Evolutionary conservation across 306 rosid species (phyloP), one percentile per base, ranked within the genome.

Genomic region (Coriaria nepalensis): DNA sequence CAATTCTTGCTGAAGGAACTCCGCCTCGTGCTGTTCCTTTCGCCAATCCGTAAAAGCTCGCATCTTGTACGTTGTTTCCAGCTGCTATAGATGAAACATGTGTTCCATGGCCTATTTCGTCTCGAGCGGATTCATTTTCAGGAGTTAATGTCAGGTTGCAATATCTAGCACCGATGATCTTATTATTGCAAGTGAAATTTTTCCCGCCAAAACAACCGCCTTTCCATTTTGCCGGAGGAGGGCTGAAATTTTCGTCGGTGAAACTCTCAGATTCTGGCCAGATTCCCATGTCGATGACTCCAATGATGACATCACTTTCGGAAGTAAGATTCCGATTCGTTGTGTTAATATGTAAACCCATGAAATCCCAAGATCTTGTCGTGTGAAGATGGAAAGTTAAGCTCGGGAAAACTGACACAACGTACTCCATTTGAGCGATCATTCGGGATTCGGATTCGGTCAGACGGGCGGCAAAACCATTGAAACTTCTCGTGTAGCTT

Each of bases 301-400:
- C 76, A 4, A 71, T 33, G 14, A 65, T 65, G 9, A 49, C 37
- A 39, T 65, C 72, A 42, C 49, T 60, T 47, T 65, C 58, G 8
- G 15, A 36, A 0, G 33, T 9, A 34, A 10, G 8, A 5, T 42
- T 37, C 47, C 62, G 39, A 39, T 11, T 35, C 8, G 8, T 6
- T 6, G 20, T 61, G 14, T 55, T 6, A 2, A 1, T 20, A 20
- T 1, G 11, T n/a, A 65, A 40, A 0, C 72, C 65, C 45, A 71
- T 34, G 8, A 51, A 71, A 42, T 71, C 68, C 76, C 72, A 71
- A n/a, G 72, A 65, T 65, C 65, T 56, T 45, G 71, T 71, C 6
- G 65, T 71, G 5, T 71, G 65, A 6, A 60, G 57, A 5, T 56
- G 43, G 11, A 43, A 33, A 4, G 8, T 15, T 44, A 9, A 37